Evolutionary conservation across 2,329 filamentous ascomycete species (phyloP).

Genomic region (Massarina eburnea): DNA sequence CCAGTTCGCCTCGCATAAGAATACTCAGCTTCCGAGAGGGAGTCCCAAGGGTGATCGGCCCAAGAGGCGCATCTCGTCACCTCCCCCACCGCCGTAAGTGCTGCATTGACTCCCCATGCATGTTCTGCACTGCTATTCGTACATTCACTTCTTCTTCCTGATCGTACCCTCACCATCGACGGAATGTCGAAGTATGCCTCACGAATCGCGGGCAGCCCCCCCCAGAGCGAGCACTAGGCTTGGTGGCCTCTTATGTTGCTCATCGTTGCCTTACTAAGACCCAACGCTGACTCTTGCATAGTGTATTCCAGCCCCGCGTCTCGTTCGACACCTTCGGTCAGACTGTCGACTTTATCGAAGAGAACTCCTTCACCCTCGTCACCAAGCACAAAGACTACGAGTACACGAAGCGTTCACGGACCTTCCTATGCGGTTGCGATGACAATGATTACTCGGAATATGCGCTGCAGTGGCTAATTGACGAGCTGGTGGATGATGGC

Average conservation of each 20-base stretch:
- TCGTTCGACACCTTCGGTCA: constrained; percentile 76
- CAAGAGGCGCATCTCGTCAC: constrained; percentile 42
- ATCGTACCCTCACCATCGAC: constrained; percentile 6
- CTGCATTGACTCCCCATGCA: constrained; percentile 6
- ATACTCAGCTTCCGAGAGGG: constrained; percentile 32
- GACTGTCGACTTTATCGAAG: constrained; percentile 61
- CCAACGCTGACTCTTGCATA: constrained; percentile 31
- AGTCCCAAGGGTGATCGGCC: constrained; percentile 33
- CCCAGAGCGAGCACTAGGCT: constrained; percentile 20
- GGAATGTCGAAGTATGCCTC: constrained; percentile 31
- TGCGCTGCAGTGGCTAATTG: constrained; percentile 87
- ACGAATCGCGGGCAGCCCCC: constrained; percentile 14
- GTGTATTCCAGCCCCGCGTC: constrained; percentile 67
- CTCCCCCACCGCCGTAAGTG: constrained; percentile 47
- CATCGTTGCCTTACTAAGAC: constrained; percentile 12
- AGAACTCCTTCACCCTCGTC: constrained; percentile 74
- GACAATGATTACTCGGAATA: constrained; percentile 91
- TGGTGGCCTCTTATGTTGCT: constrained; percentile 22
- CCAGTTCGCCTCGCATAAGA: constrained; percentile 40
- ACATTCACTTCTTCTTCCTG: constrained; percentile 1
- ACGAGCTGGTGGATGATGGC: constrained; percentile 89
- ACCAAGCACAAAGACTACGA: constrained; percentile 85
- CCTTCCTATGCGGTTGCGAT: constrained; percentile 88
- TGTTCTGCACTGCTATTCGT: constrained; percentile 10
- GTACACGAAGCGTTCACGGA: constrained; percentile 76